Base-by-base conservation (phyloP, 164 flowering plant species). In the Santalum album region DNA sequence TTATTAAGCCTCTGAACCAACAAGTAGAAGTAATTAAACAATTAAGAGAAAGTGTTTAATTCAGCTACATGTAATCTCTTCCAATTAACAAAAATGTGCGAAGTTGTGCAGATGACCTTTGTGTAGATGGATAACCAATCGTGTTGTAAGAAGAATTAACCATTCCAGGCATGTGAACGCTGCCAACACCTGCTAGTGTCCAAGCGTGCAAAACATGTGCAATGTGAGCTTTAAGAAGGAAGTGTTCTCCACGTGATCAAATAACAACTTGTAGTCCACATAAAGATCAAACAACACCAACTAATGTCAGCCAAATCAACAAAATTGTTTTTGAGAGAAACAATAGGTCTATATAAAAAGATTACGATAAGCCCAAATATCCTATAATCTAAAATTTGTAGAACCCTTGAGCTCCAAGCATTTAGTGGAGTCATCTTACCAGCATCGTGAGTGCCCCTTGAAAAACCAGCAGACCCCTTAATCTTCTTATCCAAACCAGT, bases 141-240 rank as follows among this genome's bases (percentile, higher is more conserved):
- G 69, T 89, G 94, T 75, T 86, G 99, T 77, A 58, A 82, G 87
- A 84, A 75, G 95, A 75, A 78, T 78, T 87, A 79, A 72, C 75
- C 92, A 81, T 73, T 83, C 98, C 96, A 83, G 94, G 82, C 76
- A 72, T 58, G 92, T 87, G 87, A 66, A 67, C 55, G 96, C 96
- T 83, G 89, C 96, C 90, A 81, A 76, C 56, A 78, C 96, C 96
- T 89, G 96, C 82, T 84, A 81, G 91, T 80, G 99, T 74, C 86
- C 84, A 84, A 79, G 72, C 69, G 95, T 86, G 96, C 82, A 82
- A 86, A 81, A 88, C 79, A 87, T 81, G 96, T 91, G 96, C 79
- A 84, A 69, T 23, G 75, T 86, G 94, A 92, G 91, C 82, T 63
- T 72, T 73, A 67, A 71, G 74, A 77, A 64, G 59, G 73, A 72